phyloP scores from a whole-genome alignment of 495 filamentous ascomycete species.

The Aspergillus hancockii region DNA sequence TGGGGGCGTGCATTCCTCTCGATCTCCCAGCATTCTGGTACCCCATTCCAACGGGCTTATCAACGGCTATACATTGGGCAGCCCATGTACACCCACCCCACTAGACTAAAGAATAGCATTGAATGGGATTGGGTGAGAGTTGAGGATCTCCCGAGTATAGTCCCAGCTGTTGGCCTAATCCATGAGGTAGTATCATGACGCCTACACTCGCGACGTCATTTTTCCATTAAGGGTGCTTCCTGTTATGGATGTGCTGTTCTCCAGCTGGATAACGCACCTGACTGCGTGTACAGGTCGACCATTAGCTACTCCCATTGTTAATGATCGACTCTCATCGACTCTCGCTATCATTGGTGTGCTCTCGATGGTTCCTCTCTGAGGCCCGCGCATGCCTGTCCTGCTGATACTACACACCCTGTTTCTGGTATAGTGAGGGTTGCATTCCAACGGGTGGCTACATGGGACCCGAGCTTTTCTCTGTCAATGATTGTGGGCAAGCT shows the following conservation, averaged over 20 bases:
- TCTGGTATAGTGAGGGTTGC: constrained; percentile 41
- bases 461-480: constrained; percentile 14
- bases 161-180: neutral
- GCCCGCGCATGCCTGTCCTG: constrained; percentile 31
- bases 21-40: constrained; percentile 30
- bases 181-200: constrained; percentile 33
- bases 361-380: constrained; percentile 19
- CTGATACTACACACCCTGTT: constrained; percentile 29
- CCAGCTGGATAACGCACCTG: neutral
- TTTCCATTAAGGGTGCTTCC: constrained; percentile 3
- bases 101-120: constrained; percentile 6
- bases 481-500: constrained; percentile 2
- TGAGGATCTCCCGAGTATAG: neutral
- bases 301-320: constrained; percentile 4
- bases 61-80: constrained; percentile 12
- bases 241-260: neutral
- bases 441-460: constrained; percentile 43
- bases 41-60: constrained; percentile 30
- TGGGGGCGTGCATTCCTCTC: constrained; percentile 38
- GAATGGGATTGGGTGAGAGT: constrained; percentile 7
- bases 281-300: constrained; percentile 9
- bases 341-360: constrained; percentile 23
- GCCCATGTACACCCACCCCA: constrained; percentile 9
- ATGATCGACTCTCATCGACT: neutral
- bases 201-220: constrained; percentile 30